A percentile compares a stretch with the other conserved stretches of the same genome.
These are phyloP conservation scores for Ulota crispa DNA, from an alignment of 225 moss, liverwort and hornwort species.

Conservation along the genomic window DNA sequence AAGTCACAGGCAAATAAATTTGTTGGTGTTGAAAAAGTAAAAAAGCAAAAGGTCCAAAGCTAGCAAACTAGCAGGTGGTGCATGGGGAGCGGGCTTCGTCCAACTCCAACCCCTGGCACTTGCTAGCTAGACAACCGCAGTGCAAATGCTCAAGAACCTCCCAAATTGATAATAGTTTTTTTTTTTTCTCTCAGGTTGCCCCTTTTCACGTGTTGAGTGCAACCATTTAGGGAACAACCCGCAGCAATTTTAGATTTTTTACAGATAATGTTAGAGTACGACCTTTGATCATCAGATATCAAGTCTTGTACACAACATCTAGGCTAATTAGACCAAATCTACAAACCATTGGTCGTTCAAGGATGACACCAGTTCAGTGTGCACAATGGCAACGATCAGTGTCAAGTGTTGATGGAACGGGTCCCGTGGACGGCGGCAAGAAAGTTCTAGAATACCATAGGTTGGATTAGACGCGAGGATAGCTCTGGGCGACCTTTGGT, in stretches of 20 bases:
- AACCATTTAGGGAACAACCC: not conserved
- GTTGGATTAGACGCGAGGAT: too few relatives aligned
- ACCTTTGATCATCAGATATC: not conserved
- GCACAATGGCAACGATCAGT: conserved; percentile 19
- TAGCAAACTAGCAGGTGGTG: too few relatives aligned
- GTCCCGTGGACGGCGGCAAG: conserved; percentile 14
- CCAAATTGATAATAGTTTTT: conserved; percentile 21
- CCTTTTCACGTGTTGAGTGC: not conserved
- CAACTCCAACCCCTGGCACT: not conserved
- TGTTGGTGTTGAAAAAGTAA: not conserved
- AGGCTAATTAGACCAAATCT: fast-evolving
- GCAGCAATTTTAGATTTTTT: not conserved
- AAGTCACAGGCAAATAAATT: too few relatives aligned
- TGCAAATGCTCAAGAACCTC: not conserved
- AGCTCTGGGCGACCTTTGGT: too few relatives aligned
- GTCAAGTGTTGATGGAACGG: not conserved
- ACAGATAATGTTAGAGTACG: conserved; percentile 15
- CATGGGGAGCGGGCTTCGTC: not conserved
- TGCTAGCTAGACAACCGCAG: conserved; percentile 11
- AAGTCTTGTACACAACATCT: fast-evolving
- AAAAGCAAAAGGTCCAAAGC: not conserved
- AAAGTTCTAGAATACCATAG: not conserved
- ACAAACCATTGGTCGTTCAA: not conserved
- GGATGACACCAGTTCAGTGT: conserved; percentile 2
- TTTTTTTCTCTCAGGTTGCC: not conserved